Percentiles rank a stretch among this genome's conserved stretches.
phyloP scores from a whole-genome alignment of 2,329 filamentous ascomycete species.

The Penicillium thymicola region DNA sequence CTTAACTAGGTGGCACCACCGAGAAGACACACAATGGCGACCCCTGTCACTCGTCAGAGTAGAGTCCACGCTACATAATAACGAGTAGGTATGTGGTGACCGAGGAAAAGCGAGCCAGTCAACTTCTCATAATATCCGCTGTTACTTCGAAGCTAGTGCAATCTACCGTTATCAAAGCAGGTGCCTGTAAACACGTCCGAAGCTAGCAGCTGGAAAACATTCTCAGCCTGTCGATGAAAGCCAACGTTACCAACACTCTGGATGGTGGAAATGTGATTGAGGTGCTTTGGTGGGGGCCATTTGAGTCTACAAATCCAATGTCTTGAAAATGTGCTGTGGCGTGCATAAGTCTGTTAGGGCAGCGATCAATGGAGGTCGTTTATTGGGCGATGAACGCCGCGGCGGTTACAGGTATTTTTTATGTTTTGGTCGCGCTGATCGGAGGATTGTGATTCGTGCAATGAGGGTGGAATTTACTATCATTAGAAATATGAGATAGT shows the following conservation, averaged over 20 bases:
- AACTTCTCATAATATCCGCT: constrained; percentile 1
- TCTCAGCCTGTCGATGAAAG: constrained; percentile 15
- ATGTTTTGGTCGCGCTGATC: constrained; percentile 16
- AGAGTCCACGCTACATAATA: neutral
- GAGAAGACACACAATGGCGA: neutral
- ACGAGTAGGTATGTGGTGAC: neutral
- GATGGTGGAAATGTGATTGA: constrained; percentile 8
- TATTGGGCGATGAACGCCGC: constrained; percentile 21
- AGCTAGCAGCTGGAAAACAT: neutral
- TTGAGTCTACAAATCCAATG: neutral
- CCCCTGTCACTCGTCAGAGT: neutral
- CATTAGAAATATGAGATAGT: constrained; percentile 19
- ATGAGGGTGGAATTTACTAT: constrained; percentile 12
- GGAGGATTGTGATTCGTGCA: constrained; percentile 12
- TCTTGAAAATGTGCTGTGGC: constrained; percentile 11
- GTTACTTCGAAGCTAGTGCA: neutral
- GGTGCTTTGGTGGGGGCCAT: neutral
- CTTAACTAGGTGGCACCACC: neutral
- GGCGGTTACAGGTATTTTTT: constrained; percentile 22
- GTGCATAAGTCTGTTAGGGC: constrained; percentile 12
- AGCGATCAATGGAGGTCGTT: neutral
- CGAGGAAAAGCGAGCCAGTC: neutral
- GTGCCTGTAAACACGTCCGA: neutral
- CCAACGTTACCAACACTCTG: constrained; percentile 5
- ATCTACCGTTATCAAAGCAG: neutral